Evolutionary conservation across 23 red algal genomes (phyloP).

Genomic region (Chondrus crispus): DNA sequence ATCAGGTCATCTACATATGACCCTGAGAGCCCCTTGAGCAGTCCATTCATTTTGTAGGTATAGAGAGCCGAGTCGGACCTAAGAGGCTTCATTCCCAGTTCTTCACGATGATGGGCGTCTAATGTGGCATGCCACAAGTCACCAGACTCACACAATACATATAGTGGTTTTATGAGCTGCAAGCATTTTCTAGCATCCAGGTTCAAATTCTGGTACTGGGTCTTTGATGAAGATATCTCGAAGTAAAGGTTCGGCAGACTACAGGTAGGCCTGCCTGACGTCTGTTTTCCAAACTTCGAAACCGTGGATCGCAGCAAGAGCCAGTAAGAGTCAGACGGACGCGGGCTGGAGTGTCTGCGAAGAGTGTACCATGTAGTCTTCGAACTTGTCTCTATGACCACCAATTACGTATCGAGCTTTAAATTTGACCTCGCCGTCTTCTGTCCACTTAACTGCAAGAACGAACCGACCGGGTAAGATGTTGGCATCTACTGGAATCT

Average conservation of each 20-base stretch:
- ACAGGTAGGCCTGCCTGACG: constrained; percentile 8
- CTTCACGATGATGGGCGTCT: not conserved
- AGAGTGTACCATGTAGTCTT: constrained; percentile 28
- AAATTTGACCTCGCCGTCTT: not conserved
- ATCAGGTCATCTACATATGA: constrained; percentile 9
- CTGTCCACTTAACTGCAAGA: not conserved
- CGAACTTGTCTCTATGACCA: not conserved
- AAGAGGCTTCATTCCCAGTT: not conserved
- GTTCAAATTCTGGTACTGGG: not conserved
- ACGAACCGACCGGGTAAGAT: not conserved
- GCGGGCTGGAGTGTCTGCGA: constrained; percentile 1
- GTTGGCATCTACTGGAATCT: not conserved
- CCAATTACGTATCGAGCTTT: not conserved
- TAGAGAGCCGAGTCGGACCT: constrained; percentile 15
- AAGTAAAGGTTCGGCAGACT: not conserved
- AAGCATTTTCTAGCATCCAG: constrained; percentile 3
- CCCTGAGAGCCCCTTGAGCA: not conserved
- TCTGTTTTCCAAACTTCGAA: constrained; percentile 4
- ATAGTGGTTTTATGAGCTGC: constrained; percentile 15
- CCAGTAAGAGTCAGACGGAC: not conserved
- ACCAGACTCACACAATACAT: constrained; percentile 23
- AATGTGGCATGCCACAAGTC: constrained; percentile 13
- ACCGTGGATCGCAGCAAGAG: not conserved
- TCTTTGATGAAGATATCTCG: constrained; percentile 31
- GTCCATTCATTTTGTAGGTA: not conserved